Base-by-base conservation (phyloP, 1,284 basidiomycete species). In the Bondarzewia mesenterica region DNA sequence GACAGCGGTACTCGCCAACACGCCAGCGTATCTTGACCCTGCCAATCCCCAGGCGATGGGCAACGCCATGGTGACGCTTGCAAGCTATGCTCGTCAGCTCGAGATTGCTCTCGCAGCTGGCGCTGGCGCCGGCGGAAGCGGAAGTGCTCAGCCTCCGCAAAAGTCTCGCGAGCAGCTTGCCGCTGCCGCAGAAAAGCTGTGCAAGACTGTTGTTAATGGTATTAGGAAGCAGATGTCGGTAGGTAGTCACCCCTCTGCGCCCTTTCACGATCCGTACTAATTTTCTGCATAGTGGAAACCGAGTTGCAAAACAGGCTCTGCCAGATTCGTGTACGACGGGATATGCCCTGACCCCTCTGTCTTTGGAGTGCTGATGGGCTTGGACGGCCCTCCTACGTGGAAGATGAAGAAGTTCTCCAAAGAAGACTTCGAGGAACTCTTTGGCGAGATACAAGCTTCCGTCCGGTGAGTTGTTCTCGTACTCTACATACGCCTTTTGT, bases 201-300 rank as follows among this genome's bases (percentile, higher is more conserved):
- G 66, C 29, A 68, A 63, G 47, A 71, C 71, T 42, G 70, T 68
- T 26, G 63, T 65, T 5, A 74, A 73, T 51, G 76, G 78, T 0
- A 80, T 81, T 46, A 70, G 58, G 60, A 77, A 78, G 53, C 73
- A 77, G 60, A 74, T 80, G 75, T 61, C 57, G 15, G 74, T 75
- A 48, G 32, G 70, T 63, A 26, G 15, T 45, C 18, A 10, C 42
- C 45, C 40, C 46, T 41, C 46, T 47, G 21, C 25, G 36, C 36
- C 21, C n/a, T 12, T 27, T 50, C 35, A 44, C 38, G n/a, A 37
- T 22, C n/a, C 14, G 10, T n/a, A 5, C 6, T 7, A 22, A 23
- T 15, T n/a, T 35, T 32, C 25, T 20, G 32, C 51, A 47, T 3
- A 78, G 77, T 79, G 75, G 75, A 74, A 70, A 53, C 66, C 73